Conservation (phyloP, 257 asterid species). For the Striga asiatica region DNA sequence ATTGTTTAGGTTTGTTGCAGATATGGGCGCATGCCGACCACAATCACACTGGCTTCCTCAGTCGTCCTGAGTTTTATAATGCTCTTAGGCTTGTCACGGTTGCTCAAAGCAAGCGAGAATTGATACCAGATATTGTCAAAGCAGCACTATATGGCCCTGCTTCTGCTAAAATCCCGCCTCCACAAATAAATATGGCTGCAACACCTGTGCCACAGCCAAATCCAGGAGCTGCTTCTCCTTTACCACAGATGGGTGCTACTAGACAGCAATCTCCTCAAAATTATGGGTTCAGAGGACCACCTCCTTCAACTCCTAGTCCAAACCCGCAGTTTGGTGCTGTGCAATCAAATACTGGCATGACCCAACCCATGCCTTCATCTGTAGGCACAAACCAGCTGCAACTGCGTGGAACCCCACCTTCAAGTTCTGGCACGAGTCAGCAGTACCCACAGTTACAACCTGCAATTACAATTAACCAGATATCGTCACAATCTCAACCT, state of each 20-base stretch:
- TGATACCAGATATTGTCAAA: constrained; percentile 87
- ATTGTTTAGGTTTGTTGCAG: constrained; percentile 34
- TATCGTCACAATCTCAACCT: constrained; percentile 40
- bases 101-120: constrained; percentile 91
- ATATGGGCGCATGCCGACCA: constrained; percentile 86
- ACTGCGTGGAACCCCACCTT: constrained; percentile 31
- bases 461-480: constrained; percentile 34
- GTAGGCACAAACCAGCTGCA: constrained; percentile 55
- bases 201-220: constrained; percentile 43
- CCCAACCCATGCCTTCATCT: constrained; percentile 33
- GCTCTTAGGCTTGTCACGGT: constrained; percentile 95
- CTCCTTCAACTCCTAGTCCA: constrained; percentile 24
- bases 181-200: constrained; percentile 54
- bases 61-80: constrained; percentile 78
- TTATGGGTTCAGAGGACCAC: constrained; percentile 39
- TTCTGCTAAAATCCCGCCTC: constrained; percentile 85
- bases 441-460: constrained; percentile 34
- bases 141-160: constrained; percentile 87
- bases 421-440: constrained; percentile 28
- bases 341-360: constrained; percentile 36
- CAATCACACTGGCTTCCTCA: constrained; percentile 60
- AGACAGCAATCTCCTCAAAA: constrained; percentile 32
- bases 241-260: constrained; percentile 31
- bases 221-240: constrained; percentile 35
- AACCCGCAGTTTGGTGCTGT: constrained; percentile 39